phyloP scores from a whole-genome alignment of 441 rosid species.

The Pelargonium australe region DNA sequence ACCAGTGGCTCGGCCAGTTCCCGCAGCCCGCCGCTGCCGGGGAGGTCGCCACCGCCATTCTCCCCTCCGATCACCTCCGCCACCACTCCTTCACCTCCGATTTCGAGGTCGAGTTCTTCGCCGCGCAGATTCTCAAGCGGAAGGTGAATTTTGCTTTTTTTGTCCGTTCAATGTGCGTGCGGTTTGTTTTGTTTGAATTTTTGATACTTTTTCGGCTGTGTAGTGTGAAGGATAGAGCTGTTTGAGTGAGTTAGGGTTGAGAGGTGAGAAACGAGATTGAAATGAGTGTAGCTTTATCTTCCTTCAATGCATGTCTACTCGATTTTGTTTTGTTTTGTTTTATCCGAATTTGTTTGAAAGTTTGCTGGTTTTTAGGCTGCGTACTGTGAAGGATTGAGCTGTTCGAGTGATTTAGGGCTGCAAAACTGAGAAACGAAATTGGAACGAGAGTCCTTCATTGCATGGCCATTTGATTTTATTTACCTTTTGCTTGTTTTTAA shows the following conservation, averaged over 20 bases:
- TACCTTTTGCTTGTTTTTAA: too few species aligned
- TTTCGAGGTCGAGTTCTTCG: slow-evolving; percentile 82
- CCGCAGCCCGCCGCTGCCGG: slow-evolving; percentile 81
- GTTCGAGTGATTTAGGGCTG: background rate
- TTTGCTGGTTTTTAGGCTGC: background rate
- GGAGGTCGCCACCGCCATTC: slow-evolving; percentile 86
- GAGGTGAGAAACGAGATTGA: background rate
- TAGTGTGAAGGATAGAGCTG: background rate
- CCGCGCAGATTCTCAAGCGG: slow-evolving; percentile 91
- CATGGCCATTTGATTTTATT: too few species aligned
- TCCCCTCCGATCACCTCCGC: slow-evolving; percentile 51
- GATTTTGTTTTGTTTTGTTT: background rate
- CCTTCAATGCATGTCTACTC: background rate
- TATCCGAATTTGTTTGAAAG: too few species aligned
- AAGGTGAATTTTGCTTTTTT: slow-evolving; percentile 38
- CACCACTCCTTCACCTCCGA: slow-evolving; percentile 36
- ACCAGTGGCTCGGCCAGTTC: slow-evolving; percentile 94
- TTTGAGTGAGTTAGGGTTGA: background rate
- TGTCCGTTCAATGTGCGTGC: background rate
- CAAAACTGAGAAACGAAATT: background rate
- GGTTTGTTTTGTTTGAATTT: background rate
- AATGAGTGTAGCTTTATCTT: background rate
- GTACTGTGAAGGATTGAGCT: background rate
- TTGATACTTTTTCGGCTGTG: background rate
- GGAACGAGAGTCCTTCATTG: background rate